phyloP scores from a whole-genome alignment of 2,329 filamentous ascomycete genomes.

The Fusarium heterosporum region DNA sequence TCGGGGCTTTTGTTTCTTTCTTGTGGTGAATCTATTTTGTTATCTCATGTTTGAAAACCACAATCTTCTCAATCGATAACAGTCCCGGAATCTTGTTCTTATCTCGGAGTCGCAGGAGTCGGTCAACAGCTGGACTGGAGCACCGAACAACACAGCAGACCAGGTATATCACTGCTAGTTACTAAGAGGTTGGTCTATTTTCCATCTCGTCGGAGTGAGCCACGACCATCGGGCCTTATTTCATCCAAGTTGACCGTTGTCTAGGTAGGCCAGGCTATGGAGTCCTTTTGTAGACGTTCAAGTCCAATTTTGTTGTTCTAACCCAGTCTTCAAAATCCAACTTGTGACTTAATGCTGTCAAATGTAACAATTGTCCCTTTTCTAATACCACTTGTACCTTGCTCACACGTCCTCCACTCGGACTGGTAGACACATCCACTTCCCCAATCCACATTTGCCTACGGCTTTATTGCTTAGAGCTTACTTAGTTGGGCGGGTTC shows the following conservation, averaged over 20 bases:
- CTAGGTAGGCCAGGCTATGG: not conserved
- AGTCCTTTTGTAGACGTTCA: not conserved
- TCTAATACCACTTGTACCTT: not conserved
- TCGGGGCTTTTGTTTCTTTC: not conserved
- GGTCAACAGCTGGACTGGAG: conserved; percentile 1
- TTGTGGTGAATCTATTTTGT: not conserved
- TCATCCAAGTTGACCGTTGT: not conserved
- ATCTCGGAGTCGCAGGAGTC: conserved; percentile 8
- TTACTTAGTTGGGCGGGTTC: conserved; percentile 11
- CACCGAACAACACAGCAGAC: not conserved
- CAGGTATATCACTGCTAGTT: conserved; percentile 1
- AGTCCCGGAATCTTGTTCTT: not conserved
- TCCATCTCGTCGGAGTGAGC: not conserved
- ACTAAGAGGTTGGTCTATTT: conserved; percentile 15
- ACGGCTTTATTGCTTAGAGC: conserved; percentile 13
- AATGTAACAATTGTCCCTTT: not conserved
- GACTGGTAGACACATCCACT: conserved; percentile 17
- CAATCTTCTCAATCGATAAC: not conserved
- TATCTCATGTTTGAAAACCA: not conserved
- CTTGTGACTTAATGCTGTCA: not conserved
- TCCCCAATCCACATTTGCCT: conserved; percentile 21
- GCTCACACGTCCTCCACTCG: conserved; percentile 17
- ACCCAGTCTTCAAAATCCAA: not conserved
- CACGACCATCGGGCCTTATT: not conserved
- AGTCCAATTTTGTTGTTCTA: not conserved